phyloP scores from a whole-genome alignment of 495 filamentous ascomycete species.

The Staphylotrichum longicolle region DNA sequence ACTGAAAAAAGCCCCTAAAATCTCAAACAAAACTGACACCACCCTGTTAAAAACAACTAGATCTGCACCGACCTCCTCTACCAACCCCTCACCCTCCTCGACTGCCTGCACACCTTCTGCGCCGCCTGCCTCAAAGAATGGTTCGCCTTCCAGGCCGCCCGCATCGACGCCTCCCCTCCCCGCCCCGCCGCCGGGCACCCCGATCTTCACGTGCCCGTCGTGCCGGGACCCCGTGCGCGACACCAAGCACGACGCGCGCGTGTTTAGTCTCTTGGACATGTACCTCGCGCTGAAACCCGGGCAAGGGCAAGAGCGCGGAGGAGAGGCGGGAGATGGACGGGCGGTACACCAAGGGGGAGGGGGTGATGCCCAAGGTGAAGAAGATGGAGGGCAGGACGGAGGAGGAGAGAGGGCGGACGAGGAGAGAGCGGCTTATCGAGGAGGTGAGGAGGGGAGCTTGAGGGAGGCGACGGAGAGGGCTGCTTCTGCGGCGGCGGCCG shows the following conservation, averaged over 20 bases:
- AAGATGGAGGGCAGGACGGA: slow-evolving; percentile 39
- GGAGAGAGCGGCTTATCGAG: slow-evolving; percentile 60
- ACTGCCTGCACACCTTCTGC: slow-evolving; percentile 97
- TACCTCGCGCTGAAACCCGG: slow-evolving; percentile 73
- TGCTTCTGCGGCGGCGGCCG: not conserved
- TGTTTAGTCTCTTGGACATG: slow-evolving; percentile 81
- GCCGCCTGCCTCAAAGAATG: slow-evolving; percentile 91
- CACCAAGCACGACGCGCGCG: slow-evolving; percentile 78
- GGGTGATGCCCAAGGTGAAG: slow-evolving; percentile 61
- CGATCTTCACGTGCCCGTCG: slow-evolving; percentile 82
- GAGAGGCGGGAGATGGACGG: slow-evolving; percentile 70
- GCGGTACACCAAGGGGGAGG: slow-evolving; percentile 74
- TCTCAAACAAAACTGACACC: too few relatives aligned
- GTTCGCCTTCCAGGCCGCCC: slow-evolving; percentile 66
- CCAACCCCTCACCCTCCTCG: slow-evolving; percentile 91
- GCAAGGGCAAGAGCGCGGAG: slow-evolving; percentile 57
- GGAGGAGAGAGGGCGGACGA: slow-evolving; percentile 51
- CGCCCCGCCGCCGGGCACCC: slow-evolving; percentile 46
- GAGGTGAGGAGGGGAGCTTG: slow-evolving; percentile 68
- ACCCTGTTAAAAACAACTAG: too few relatives aligned
- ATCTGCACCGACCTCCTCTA: slow-evolving; percentile 96
- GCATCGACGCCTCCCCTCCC: slow-evolving; percentile 41
- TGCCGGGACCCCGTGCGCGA: slow-evolving; percentile 83
- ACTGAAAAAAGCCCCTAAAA: too few relatives aligned
- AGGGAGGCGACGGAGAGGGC: slow-evolving; percentile 49